Percentiles rank a stretch among this genome's conserved stretches.
Conservation (phyloP, 345 rosid genomes). For the Syzygium aromaticum region DNA sequence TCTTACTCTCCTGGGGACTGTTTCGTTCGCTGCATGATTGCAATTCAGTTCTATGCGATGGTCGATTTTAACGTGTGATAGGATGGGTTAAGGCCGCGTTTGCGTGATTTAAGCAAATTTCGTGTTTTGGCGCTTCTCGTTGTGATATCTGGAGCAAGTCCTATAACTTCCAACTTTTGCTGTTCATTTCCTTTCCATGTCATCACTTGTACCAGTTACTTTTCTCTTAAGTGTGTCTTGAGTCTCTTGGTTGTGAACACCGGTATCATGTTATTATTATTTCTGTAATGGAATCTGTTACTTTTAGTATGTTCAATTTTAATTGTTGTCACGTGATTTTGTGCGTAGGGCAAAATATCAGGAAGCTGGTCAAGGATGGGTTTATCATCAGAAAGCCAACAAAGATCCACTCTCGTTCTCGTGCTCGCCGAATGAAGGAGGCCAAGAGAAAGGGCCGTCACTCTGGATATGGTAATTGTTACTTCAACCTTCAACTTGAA, state of each 20-base stretch:
- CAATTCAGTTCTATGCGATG: not conserved
- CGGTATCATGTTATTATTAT: not conserved
- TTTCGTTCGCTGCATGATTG: not conserved
- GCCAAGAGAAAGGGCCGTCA: slow-evolving; percentile 97
- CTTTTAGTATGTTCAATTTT: not conserved
- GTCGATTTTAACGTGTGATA: not conserved
- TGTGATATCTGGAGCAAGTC: not conserved
- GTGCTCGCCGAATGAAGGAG: slow-evolving; percentile 76
- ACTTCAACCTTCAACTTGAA: not conserved
- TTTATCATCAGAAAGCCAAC: slow-evolving; percentile 96
- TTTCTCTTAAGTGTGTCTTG: not conserved
- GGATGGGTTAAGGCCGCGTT: not conserved
- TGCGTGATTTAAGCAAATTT: not conserved
- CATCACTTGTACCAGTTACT: not conserved
- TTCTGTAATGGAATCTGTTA: not conserved
- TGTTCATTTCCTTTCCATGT: not conserved
- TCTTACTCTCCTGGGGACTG: not conserved
- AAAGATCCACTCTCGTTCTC: slow-evolving; percentile 90
- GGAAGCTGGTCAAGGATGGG: slow-evolving; percentile 96
- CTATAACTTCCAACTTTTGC: not conserved
- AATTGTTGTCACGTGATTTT: not conserved
- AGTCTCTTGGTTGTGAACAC: not conserved
- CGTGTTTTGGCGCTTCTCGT: not conserved
- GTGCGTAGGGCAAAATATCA: slow-evolving; percentile 73
- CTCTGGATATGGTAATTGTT: slow-evolving; percentile 73